Percentiles rank a stretch among this genome's conserved stretches.
Evolutionary conservation across 306 rosid species (phyloP).

Genomic region (Casuarina cunninghamiana): DNA sequence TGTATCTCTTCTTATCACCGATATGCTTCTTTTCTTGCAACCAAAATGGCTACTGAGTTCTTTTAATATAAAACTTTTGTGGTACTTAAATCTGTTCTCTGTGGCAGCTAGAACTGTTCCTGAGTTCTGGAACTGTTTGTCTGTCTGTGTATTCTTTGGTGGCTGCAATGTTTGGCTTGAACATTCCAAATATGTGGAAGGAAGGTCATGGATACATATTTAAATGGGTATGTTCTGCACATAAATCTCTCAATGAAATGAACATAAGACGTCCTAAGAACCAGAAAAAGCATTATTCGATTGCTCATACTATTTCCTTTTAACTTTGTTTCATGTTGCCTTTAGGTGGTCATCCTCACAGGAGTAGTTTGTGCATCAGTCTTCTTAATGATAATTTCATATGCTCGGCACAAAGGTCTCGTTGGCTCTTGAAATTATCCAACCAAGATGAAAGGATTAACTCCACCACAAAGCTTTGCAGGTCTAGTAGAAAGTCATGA

Average conservation of each 20-base stretch:
- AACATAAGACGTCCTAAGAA: not conserved
- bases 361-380: conserved; percentile 59
- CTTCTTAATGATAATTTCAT: conserved; percentile 58
- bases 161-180: conserved; percentile 88
- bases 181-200: conserved; percentile 74
- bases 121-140: conserved; percentile 74
- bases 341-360: conserved; percentile 68
- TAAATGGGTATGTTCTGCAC: conserved; percentile 66
- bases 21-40: not conserved
- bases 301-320: conserved; percentile 7
- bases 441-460: conserved; percentile 12
- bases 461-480: not conserved
- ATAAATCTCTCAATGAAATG: not conserved
- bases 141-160: conserved; percentile 68
- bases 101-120: conserved; percentile 75
- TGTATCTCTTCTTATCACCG: conserved; percentile 1
- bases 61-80: not conserved
- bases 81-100: conserved; percentile 1
- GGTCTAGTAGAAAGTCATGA: not conserved
- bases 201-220: conserved; percentile 52
- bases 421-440: conserved; percentile 63
- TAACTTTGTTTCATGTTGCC: not conserved
- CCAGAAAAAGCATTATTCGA: not conserved
- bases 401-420: conserved; percentile 90
- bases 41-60: not conserved